Percentiles rank a stretch among this genome's conserved stretches.
Conservation (phyloP, 2,329 filamentous ascomycete species). For the Diplodia sapinea region DNA sequence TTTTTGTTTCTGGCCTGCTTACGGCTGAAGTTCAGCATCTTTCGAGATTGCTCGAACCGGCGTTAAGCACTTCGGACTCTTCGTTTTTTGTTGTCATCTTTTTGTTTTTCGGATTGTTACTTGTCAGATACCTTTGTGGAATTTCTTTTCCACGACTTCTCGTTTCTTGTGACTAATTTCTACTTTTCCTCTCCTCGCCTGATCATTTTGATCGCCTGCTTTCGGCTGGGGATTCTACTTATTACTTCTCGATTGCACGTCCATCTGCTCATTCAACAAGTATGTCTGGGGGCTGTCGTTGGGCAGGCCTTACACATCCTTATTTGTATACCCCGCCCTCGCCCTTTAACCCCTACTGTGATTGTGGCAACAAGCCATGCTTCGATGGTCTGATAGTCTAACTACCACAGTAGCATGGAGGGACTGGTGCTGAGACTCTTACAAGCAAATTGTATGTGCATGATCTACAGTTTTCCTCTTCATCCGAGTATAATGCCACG, state of each 20-base stretch:
- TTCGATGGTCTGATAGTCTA: not conserved
- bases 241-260: not conserved
- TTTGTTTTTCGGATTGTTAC: not conserved
- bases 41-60: not conserved
- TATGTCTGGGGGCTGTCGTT: not conserved
- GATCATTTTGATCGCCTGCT: not conserved
- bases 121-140: constrained; percentile 1
- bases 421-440: not conserved
- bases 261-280: not conserved
- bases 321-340: not conserved
- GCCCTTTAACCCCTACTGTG: not conserved
- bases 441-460: not conserved
- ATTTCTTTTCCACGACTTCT: not conserved
- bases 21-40: not conserved
- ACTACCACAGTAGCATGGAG: not conserved
- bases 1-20: constrained; percentile 1
- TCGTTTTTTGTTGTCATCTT: not conserved
- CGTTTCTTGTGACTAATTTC: constrained; percentile 1
- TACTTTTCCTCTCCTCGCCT: not conserved
- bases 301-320: not conserved
- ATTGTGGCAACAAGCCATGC: not conserved
- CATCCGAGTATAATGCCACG: not conserved
- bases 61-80: not conserved
- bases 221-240: not conserved
- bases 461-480: not conserved